These are phyloP conservation scores for Ammopiptanthus mongolicus DNA, from an alignment of 306 rosid genomes.

Conservation along the genomic window DNA sequence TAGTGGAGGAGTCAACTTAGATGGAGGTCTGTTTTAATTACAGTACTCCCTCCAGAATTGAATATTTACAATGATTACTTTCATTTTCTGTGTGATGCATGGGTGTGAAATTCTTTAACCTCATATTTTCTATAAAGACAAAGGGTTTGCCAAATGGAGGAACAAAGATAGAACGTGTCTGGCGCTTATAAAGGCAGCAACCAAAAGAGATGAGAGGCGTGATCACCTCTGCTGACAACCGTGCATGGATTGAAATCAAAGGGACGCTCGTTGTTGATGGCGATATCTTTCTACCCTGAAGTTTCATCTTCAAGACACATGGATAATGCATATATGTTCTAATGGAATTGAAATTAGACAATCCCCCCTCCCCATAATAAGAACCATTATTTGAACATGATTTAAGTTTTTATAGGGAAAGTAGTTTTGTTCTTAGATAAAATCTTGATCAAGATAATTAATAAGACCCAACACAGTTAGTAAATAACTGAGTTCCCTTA, in stretches of 20 bases:
- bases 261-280: constrained; percentile 41
- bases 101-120: constrained; percentile 14
- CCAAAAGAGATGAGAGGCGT: constrained; percentile 35
- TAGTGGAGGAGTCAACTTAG: not conserved
- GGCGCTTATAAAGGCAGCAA: constrained; percentile 33
- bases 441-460: too few relatives aligned
- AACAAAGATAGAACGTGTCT: constrained; percentile 22
- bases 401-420: not conserved
- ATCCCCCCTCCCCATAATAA: too few relatives aligned
- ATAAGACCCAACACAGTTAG: too few relatives aligned
- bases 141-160: constrained; percentile 35
- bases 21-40: not conserved
- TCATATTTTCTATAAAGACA: constrained; percentile 19
- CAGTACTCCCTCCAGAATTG: not conserved
- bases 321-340: not conserved
- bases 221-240: constrained; percentile 44
- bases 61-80: constrained; percentile 5
- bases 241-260: constrained; percentile 68
- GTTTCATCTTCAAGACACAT: constrained; percentile 41
- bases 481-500: too few relatives aligned
- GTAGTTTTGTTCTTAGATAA: not conserved
- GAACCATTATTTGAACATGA: too few relatives aligned
- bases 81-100: constrained; percentile 14
- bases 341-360: not conserved
- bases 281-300: constrained; percentile 56